These are phyloP conservation scores for Brettanomyces custersianus DNA, from an alignment of 805 yeast species.

Conservation along the genomic window DNA sequence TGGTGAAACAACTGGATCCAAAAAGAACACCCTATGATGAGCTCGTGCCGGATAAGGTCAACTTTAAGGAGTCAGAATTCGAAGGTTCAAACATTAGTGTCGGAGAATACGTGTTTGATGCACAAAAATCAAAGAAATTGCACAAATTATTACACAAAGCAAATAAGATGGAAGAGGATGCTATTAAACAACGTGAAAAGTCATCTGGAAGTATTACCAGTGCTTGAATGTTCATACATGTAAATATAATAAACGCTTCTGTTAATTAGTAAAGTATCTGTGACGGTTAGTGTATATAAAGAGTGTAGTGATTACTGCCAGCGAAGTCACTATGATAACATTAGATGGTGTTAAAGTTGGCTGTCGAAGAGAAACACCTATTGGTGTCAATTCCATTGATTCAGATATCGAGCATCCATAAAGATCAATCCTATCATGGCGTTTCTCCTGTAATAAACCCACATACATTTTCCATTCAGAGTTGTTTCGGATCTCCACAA, in stretches of 20 bases:
- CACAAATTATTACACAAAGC: slow-evolving; percentile 34
- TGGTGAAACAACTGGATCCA: slow-evolving; percentile 29
- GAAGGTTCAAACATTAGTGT: slow-evolving; percentile 48
- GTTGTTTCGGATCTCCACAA: slow-evolving; percentile 67
- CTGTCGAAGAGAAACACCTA: not conserved
- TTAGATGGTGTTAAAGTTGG: no score
- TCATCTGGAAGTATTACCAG: no score
- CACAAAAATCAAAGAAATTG: slow-evolving; percentile 35
- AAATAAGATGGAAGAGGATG: slow-evolving; percentile 16
- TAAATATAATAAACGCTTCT: no score
- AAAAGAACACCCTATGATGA: slow-evolving; percentile 42
- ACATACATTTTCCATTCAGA: slow-evolving; percentile 70
- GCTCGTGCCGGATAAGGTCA: slow-evolving; percentile 63
- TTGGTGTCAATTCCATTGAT: not conserved
- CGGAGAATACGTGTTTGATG: slow-evolving; percentile 39
- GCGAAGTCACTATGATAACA: no score
- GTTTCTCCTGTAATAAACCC: slow-evolving; percentile 37
- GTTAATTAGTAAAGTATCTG: no score
- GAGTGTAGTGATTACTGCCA: no score
- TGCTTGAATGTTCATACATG: no score
- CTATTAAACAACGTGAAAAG: slow-evolving; percentile 9
- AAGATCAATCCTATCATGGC: slow-evolving; percentile 58
- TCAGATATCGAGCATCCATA: slow-evolving; percentile 41
- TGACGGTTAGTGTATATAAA: no score
- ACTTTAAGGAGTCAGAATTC: slow-evolving; percentile 46